A percentile compares a stretch with the other conserved stretches of the same genome.
phyloP scores from a whole-genome alignment of 108 stramenopile species.

The Phaeodactylum tricornutum region DNA sequence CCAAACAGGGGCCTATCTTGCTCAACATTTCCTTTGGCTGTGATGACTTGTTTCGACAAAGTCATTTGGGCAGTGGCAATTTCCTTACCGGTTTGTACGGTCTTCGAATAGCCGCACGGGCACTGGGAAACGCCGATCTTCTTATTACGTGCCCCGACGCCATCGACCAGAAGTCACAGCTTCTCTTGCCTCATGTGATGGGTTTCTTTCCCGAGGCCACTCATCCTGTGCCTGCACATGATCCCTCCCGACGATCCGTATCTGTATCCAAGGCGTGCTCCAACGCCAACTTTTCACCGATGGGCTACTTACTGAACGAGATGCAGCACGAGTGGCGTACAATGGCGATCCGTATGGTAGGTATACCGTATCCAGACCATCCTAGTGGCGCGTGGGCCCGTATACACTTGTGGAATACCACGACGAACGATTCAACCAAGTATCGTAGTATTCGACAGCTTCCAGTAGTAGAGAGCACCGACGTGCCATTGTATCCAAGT shows the following conservation, averaged over 20 bases:
- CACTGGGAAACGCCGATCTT: conserved; percentile 3
- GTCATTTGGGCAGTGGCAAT: conserved; percentile 4
- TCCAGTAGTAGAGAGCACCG: neutral
- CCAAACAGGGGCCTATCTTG: too few species aligned
- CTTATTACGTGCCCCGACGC: conserved; percentile 4
- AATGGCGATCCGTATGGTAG: conserved; percentile 7
- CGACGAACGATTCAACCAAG: too few species aligned
- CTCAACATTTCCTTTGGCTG: conserved; percentile 2
- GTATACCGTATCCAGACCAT: conserved; percentile 6
- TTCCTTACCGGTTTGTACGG: conserved; percentile 3
- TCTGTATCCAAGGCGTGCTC: neutral
- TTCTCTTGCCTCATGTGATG: conserved; percentile 5
- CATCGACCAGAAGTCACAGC: neutral
- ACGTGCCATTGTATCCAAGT: neutral
- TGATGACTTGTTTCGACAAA: neutral
- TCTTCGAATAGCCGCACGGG: conserved; percentile 2
- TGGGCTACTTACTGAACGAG: neutral
- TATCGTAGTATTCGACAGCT: neutral
- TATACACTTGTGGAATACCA: too few species aligned
- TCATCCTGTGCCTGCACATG: neutral
- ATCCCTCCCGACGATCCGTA: neutral
- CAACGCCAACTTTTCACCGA: neutral
- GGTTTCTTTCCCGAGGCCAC: neutral
- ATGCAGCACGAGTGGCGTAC: conserved; percentile 2
- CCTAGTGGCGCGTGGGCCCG: conserved; percentile 1